Evolutionary conservation across 331 rosid species (phyloP).

Genomic region (Quercus lobata): DNA sequence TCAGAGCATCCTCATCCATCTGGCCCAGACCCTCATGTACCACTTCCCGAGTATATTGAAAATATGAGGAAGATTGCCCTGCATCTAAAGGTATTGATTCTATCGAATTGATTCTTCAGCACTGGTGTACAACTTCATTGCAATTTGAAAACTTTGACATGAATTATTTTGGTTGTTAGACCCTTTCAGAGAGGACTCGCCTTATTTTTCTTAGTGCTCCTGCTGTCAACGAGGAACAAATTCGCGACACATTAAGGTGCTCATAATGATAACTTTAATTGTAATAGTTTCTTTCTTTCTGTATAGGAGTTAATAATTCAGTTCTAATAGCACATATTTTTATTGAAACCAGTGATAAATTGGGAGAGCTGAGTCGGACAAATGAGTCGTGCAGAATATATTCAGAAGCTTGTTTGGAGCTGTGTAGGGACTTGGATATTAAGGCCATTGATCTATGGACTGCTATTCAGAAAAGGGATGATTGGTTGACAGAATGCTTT

Average conservation of each 20-base stretch:
- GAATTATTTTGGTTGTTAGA: slow-evolving; percentile 32
- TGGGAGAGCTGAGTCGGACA: slow-evolving; percentile 24
- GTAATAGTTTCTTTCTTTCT: neutral
- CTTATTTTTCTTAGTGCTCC: slow-evolving; percentile 70
- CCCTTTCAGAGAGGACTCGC: slow-evolving; percentile 67
- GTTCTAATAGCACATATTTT: slow-evolving; percentile 1
- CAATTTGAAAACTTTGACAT: neutral
- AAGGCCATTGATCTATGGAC: slow-evolving; percentile 66
- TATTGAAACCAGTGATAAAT: slow-evolving; percentile 17
- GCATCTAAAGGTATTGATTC: slow-evolving; percentile 53
- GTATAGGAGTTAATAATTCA: neutral
- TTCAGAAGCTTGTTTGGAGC: slow-evolving; percentile 67
- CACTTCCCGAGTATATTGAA: slow-evolving; percentile 70
- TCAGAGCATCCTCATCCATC: slow-evolving; percentile 52
- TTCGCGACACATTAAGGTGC: slow-evolving; percentile 37
- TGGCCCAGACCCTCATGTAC: slow-evolving; percentile 55
- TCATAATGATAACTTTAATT: neutral
- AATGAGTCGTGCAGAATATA: slow-evolving; percentile 51
- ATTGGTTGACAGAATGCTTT: slow-evolving; percentile 61
- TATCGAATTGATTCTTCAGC: neutral
- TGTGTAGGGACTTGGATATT: slow-evolving; percentile 58
- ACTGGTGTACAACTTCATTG: neutral
- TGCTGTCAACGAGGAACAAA: slow-evolving; percentile 51
- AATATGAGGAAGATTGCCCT: slow-evolving; percentile 72
- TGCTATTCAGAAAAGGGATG: slow-evolving; percentile 57